A percentile compares a stretch with the other conserved stretches of the same genome.
Evolutionary conservation across 768 basidiomycete species (phyloP).

Genomic region (Sarcomyxa edulis): DNA sequence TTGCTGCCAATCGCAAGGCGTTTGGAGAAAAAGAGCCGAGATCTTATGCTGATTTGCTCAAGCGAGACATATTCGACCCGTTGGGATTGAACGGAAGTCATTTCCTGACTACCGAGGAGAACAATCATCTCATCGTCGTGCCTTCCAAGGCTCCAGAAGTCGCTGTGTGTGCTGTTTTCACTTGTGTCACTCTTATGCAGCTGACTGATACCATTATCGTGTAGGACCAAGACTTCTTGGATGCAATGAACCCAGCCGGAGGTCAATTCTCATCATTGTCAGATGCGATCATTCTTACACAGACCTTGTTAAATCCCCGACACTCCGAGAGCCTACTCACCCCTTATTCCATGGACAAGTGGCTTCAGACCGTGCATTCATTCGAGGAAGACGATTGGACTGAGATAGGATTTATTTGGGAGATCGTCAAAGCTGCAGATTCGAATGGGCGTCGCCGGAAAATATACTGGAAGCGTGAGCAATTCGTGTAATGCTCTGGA

Average conservation of each 20-base stretch:
- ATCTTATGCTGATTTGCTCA: conserved; percentile 37
- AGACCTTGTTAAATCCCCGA: too few relatives aligned
- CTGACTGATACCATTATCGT: too few relatives aligned
- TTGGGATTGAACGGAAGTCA: conserved; percentile 39
- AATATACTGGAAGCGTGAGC: too few relatives aligned
- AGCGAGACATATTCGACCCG: conserved; percentile 45
- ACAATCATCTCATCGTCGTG: conserved; percentile 30
- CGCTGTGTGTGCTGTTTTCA: conserved; percentile 21
- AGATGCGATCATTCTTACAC: conserved; percentile 41
- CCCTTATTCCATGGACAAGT: too few relatives aligned
- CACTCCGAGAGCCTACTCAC: too few relatives aligned
- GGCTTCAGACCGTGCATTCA: too few relatives aligned
- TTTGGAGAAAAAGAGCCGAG: conserved; percentile 18
- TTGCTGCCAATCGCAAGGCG: conserved; percentile 44
- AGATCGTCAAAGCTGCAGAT: too few relatives aligned
- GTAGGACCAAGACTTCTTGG: conserved; percentile 30
- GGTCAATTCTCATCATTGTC: conserved; percentile 48
- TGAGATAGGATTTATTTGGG: too few relatives aligned
- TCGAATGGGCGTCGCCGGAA: too few relatives aligned
- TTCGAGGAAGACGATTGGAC: too few relatives aligned
- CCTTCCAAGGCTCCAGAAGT: conserved; percentile 26
- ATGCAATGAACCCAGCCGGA: conserved; percentile 36
- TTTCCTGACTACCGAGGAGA: conserved; percentile 32
- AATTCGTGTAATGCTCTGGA: conserved; percentile 40
- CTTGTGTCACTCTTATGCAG: background rate